Evolutionary conservation across 768 basidiomycete genomes (phyloP).

Genomic region (Kwoniella shandongensis): DNA sequence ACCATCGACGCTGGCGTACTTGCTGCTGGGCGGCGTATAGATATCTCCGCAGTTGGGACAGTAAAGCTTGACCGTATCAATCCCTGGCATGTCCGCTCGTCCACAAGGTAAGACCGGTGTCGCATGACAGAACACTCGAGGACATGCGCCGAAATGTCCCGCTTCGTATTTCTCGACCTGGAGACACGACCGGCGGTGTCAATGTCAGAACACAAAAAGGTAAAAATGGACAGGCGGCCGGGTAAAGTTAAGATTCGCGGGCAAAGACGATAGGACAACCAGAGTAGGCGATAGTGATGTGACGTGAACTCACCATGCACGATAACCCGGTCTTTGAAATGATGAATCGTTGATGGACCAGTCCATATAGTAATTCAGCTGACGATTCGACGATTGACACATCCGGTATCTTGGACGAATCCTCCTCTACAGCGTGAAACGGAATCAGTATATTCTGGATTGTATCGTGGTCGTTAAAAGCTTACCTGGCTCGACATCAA

Average conservation of each 20-base stretch:
- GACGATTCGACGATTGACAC: slow-evolving; percentile 97
- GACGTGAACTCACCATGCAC: slow-evolving; percentile 74
- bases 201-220: not conserved
- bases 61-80: slow-evolving; percentile 96
- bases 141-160: slow-evolving; percentile 87
- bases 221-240: not conserved
- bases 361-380: slow-evolving; percentile 93
- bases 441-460: not conserved
- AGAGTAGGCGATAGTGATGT: no score
- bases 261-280: no score
- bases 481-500: slow-evolving; percentile 97
- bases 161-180: slow-evolving; percentile 96
- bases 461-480: slow-evolving; percentile 10
- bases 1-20: slow-evolving; percentile 96
- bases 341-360: slow-evolving; percentile 97
- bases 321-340: slow-evolving; percentile 89
- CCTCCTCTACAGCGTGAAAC: slow-evolving; percentile 61
- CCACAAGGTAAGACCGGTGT: slow-evolving; percentile 92
- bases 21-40: slow-evolving; percentile 89
- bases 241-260: no score
- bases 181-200: not conserved
- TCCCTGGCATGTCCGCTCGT: slow-evolving; percentile 88
- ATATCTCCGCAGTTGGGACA: slow-evolving; percentile 98
- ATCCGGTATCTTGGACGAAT: slow-evolving; percentile 92
- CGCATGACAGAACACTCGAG: slow-evolving; percentile 87